Percentiles rank a stretch among this genome's conserved stretches.
phyloP scores from a whole-genome alignment of 78 protist species.

The Dictyostelium intermedium region DNA sequence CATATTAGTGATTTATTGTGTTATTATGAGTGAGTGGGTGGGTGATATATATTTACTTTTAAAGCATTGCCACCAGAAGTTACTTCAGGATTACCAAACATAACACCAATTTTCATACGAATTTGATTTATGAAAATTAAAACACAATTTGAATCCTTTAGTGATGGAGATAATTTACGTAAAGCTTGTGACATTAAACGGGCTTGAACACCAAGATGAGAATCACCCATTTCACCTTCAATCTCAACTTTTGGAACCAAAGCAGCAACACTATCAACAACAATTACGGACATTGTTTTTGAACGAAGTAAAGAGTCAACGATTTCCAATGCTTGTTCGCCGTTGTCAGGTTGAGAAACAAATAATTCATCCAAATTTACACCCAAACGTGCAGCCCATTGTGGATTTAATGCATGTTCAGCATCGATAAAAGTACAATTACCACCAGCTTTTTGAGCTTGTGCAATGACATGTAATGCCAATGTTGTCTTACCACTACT shows the following conservation, averaged over 20 bases:
- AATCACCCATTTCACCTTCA: constrained; percentile 88
- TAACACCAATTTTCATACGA: constrained; percentile 86
- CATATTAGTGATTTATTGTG: no score
- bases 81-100: constrained; percentile 87
- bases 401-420: constrained; percentile 84
- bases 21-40: no score
- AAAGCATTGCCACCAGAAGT: constrained; percentile 88
- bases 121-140: constrained; percentile 86
- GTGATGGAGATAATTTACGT: constrained; percentile 78
- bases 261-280: constrained; percentile 87
- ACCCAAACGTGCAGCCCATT: constrained; percentile 79
- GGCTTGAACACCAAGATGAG: constrained; percentile 84
- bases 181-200: constrained; percentile 86
- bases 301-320: constrained; percentile 70
- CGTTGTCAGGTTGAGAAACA: constrained; percentile 86
- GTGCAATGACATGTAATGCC: constrained; percentile 79
- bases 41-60: constrained; percentile 5
- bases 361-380: constrained; percentile 78
- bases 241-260: constrained; percentile 83
- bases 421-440: constrained; percentile 85
- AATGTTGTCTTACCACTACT: constrained; percentile 81
- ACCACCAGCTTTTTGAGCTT: constrained; percentile 84
- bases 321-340: constrained; percentile 87
- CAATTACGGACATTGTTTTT: constrained; percentile 77
- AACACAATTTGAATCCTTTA: constrained; percentile 60